Evolutionary conservation across 306 rosid species (phyloP).

Genomic region (barrel medic (Medicago truncatula)): DNA sequence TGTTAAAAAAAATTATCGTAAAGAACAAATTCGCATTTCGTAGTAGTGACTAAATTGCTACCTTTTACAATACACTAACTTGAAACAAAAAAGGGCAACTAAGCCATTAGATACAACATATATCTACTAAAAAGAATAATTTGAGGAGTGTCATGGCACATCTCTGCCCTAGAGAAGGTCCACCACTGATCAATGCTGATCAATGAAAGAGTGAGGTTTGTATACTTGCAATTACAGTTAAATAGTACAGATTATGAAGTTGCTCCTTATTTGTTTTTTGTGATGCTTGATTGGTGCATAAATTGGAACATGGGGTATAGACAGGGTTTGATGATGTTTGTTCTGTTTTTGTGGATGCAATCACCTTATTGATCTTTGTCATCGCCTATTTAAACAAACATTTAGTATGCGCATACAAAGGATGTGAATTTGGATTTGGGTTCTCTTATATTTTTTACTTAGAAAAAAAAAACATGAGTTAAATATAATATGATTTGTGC

Average conservation of each 20-base stretch:
- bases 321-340: conserved; percentile 34
- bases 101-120: no score
- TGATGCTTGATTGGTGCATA: conserved; percentile 33
- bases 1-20: no score
- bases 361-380: conserved; percentile 11
- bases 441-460: conserved; percentile 28
- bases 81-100: not conserved
- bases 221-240: conserved; percentile 11
- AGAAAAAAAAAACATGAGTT: conserved; percentile 3
- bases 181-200: not conserved
- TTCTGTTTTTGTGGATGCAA: conserved; percentile 14
- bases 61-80: not conserved
- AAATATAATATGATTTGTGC: conserved; percentile 17
- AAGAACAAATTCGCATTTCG: not conserved
- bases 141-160: no score
- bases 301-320: not conserved
- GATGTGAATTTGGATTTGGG: conserved; percentile 21
- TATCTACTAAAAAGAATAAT: no score
- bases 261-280: conserved; percentile 15
- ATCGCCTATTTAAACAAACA: not conserved
- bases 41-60: not conserved
- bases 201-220: conserved; percentile 16
- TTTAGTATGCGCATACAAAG: not conserved
- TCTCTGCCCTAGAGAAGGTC: no score
- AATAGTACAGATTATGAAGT: conserved; percentile 18